Evolutionary conservation across 2,329 filamentous ascomycete genomes (phyloP).

Genomic region (Pestalotiopsis sp.): DNA sequence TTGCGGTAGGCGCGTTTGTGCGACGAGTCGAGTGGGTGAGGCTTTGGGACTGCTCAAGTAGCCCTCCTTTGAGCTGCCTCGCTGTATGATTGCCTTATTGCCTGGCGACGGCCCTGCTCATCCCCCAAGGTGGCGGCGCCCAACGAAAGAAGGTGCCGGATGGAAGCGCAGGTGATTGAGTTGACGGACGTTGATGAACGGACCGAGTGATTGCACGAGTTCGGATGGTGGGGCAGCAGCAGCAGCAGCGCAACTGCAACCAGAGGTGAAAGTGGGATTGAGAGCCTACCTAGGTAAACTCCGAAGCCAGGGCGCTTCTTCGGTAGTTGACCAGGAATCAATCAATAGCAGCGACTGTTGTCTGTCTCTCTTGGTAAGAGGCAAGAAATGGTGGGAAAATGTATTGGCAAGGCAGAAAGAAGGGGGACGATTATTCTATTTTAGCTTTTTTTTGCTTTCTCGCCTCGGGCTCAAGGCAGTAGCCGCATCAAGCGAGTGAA

Average conservation of each 20-base stretch:
- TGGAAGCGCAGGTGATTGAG: background rate
- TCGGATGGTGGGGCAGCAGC: slow-evolving; percentile 3
- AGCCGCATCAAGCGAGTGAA: slow-evolving; percentile 6
- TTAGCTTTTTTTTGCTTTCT: background rate
- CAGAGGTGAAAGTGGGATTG: background rate
- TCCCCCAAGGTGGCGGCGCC: background rate
- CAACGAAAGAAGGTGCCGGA: background rate
- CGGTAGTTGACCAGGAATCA: background rate
- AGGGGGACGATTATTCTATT: background rate
- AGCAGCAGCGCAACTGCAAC: background rate
- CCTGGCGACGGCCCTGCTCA: background rate
- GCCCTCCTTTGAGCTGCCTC: too few species aligned
- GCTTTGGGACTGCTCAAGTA: background rate
- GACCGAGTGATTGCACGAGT: background rate
- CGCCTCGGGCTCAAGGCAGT: slow-evolving; percentile 6
- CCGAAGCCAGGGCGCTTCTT: background rate
- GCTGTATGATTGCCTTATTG: background rate
- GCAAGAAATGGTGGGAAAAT: background rate
- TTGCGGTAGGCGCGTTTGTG: background rate
- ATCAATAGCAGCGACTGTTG: background rate
- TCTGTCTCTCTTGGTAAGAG: background rate
- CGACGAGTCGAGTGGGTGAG: background rate
- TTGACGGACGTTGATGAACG: background rate
- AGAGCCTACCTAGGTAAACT: background rate
- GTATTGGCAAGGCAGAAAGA: background rate